These are phyloP conservation scores for Kuraishia hungarica DNA, from an alignment of 805 yeast species.

Conservation along the genomic window DNA sequence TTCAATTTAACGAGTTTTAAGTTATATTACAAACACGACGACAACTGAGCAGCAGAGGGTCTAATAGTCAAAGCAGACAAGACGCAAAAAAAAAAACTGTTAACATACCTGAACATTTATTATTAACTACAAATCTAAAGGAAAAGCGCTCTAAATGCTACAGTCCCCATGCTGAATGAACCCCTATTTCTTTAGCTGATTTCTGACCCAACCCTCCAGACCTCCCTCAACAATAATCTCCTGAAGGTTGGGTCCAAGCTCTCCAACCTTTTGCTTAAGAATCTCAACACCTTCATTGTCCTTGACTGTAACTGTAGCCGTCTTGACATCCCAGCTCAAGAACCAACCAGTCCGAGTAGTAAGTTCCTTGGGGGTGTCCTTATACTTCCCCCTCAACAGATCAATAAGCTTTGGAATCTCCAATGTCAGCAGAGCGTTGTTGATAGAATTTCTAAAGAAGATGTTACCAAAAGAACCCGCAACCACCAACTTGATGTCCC, in stretches of 20 bases:
- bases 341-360: conserved; percentile 95
- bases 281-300: conserved; percentile 50
- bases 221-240: conserved; percentile 97
- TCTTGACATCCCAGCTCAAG: conserved; percentile 87
- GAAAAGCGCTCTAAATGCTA: too few relatives aligned
- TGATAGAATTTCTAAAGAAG: conserved; percentile 91
- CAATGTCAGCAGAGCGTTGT: conserved; percentile 88
- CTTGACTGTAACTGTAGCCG: conserved; percentile 69
- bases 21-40: background rate
- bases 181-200: conserved; percentile 38
- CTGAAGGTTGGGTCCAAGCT: conserved; percentile 89
- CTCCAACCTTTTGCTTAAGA: conserved; percentile 85
- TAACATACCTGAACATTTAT: too few relatives aligned
- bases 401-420: conserved; percentile 86
- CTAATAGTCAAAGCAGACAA: too few relatives aligned
- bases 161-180: too few relatives aligned
- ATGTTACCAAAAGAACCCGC: conserved; percentile 98
- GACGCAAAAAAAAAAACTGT: too few relatives aligned
- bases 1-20: background rate
- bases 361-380: conserved; percentile 47
- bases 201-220: conserved; percentile 94
- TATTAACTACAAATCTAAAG: too few relatives aligned
- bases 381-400: conserved; percentile 63
- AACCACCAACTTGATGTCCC: conserved; percentile 87
- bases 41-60: too few relatives aligned